A percentile compares a stretch with the other conserved stretches of the same genome.
Conservation (phyloP, 257 asterid species). For the Paulownia fortunei region DNA sequence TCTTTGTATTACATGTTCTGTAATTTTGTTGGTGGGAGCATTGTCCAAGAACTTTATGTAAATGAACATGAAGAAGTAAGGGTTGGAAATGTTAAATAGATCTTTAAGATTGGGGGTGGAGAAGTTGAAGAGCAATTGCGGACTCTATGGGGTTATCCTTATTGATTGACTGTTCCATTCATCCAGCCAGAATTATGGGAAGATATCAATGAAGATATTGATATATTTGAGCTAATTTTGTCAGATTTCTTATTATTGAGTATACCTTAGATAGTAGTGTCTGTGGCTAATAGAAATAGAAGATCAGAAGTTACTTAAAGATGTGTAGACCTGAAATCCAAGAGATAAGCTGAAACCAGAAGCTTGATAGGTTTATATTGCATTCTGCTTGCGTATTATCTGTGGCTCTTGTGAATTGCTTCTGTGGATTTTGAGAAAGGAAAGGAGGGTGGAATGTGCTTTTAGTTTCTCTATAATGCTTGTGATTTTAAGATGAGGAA, state of each 20-base stretch:
- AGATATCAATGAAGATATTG: neutral
- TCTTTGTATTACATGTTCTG: neutral
- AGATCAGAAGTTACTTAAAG: neutral
- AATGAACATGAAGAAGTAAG: neutral
- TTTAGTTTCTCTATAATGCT: slow-evolving; percentile 15
- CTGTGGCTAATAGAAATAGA: neutral
- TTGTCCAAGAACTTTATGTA: neutral
- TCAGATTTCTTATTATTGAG: neutral
- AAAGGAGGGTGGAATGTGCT: neutral
- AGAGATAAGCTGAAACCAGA: neutral
- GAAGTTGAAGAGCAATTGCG: neutral
- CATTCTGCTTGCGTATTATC: neutral
- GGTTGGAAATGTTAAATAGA: neutral
- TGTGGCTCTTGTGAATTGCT: slow-evolving; percentile 19
- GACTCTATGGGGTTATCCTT: neutral
- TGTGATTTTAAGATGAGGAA: slow-evolving; percentile 8
- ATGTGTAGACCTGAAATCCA: neutral
- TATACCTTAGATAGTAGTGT: neutral
- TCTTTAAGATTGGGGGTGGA: neutral
- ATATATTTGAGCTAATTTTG: neutral
- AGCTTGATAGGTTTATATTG: slow-evolving; percentile 1
- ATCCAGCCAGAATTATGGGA: neutral
- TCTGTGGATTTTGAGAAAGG: slow-evolving; percentile 21
- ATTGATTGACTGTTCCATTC: neutral
- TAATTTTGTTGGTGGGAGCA: neutral